A percentile compares a stretch with the other conserved stretches of the same genome.
Evolutionary conservation across 305 asterid species (phyloP).

Genomic region (Solanum hybrid): DNA sequence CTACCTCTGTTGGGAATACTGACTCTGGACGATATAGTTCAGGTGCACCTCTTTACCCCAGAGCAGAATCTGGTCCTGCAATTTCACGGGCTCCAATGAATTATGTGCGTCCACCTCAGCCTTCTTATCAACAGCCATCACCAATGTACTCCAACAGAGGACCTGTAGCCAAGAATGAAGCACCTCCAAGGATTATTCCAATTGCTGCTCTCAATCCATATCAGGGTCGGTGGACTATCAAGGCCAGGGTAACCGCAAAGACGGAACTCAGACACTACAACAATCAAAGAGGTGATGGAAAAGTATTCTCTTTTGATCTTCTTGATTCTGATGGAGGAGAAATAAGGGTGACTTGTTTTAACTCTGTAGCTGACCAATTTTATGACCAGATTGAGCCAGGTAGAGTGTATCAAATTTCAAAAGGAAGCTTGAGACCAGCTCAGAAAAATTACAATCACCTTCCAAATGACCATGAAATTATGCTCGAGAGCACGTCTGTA

Average conservation of each 20-base stretch:
- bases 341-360: slow-evolving; percentile 91
- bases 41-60: slow-evolving; percentile 28
- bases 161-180: slow-evolving; percentile 78
- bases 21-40: slow-evolving; percentile 34
- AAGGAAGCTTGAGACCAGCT: slow-evolving; percentile 61
- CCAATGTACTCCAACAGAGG: slow-evolving; percentile 70
- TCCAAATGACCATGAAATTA: slow-evolving; percentile 69
- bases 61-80: slow-evolving; percentile 36
- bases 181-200: slow-evolving; percentile 68
- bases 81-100: slow-evolving; percentile 36
- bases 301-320: slow-evolving; percentile 91
- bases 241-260: slow-evolving; percentile 86
- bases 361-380: slow-evolving; percentile 76
- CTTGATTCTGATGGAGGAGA: slow-evolving; percentile 92
- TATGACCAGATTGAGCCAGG: slow-evolving; percentile 61
- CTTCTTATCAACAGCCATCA: slow-evolving; percentile 35
- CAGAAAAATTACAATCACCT: slow-evolving; percentile 77
- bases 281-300: slow-evolving; percentile 79
- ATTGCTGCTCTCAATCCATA: slow-evolving; percentile 84
- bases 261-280: slow-evolving; percentile 65
- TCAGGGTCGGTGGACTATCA: slow-evolving; percentile 87
- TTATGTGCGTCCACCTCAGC: slow-evolving; percentile 53
- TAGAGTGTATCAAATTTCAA: slow-evolving; percentile 64
- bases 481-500: slow-evolving; percentile 56
- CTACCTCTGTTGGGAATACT: slow-evolving; percentile 25